Conservation (phyloP, 768 basidiomycete species). For the Neoboletus subvelutipes region DNA sequence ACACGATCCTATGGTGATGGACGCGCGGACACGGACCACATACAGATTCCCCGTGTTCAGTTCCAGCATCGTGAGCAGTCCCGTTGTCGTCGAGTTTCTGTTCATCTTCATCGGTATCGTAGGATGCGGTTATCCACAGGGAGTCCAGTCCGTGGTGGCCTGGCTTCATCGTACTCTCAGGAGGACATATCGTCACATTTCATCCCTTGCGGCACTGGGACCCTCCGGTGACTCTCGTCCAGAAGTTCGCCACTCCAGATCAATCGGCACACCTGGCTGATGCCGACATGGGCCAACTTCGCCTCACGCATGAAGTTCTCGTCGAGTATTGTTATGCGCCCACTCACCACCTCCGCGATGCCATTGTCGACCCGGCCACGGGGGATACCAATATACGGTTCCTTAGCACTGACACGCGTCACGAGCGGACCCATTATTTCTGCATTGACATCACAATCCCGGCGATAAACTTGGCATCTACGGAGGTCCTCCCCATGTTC, state of each 20-base stretch:
- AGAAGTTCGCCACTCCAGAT: slow-evolving; percentile 17
- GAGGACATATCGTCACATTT: slow-evolving; percentile 16
- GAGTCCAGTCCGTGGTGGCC: slow-evolving; percentile 5
- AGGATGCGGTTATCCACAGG: slow-evolving; percentile 3
- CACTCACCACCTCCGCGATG: slow-evolving; percentile 10
- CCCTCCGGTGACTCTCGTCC: slow-evolving; percentile 16
- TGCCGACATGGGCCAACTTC: slow-evolving; percentile 3
- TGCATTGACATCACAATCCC: slow-evolving; percentile 20
- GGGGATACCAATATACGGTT: slow-evolving; percentile 15
- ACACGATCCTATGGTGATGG: slow-evolving; percentile 16
- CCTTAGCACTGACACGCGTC: not conserved
- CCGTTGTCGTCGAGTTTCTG: not conserved
- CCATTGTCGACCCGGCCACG: slow-evolving; percentile 13
- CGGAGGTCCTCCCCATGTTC: slow-evolving; percentile 11
- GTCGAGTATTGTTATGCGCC: slow-evolving; percentile 5
- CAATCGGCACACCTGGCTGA: not conserved
- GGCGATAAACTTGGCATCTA: not conserved
- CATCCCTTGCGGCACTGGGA: slow-evolving; percentile 2
- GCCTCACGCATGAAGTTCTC: slow-evolving; percentile 22
- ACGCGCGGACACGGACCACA: slow-evolving; percentile 14
- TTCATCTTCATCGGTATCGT: not conserved
- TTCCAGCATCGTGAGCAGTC: slow-evolving; percentile 14
- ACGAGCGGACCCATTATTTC: slow-evolving; percentile 6
- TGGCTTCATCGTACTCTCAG: slow-evolving; percentile 16
- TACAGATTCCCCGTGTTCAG: slow-evolving; percentile 20